A percentile compares a stretch with the other conserved stretches of the same genome.
phyloP scores from a whole-genome alignment of 2,329 filamentous ascomycete species.

The Hypoxylon sp. region DNA sequence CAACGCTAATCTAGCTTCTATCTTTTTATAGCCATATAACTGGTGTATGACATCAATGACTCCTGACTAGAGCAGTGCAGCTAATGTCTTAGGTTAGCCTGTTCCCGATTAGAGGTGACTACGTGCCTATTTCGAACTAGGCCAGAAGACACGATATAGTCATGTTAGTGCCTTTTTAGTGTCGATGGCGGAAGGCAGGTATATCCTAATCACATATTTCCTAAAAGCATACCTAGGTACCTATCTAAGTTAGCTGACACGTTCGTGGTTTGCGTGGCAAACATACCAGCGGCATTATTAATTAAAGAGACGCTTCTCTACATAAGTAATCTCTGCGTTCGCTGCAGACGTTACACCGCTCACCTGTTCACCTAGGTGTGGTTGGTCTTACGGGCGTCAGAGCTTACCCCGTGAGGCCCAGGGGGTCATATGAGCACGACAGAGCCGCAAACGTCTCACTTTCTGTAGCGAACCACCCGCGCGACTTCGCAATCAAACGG shows the following conservation, averaged over 20 bases:
- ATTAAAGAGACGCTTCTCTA: background rate
- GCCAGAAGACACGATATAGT: background rate
- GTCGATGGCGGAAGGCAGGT: background rate
- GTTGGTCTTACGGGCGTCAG: background rate
- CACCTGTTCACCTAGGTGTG: slow-evolving; percentile 7
- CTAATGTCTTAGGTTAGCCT: background rate
- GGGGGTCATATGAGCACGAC: slow-evolving; percentile 13
- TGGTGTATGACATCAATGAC: slow-evolving; percentile 17
- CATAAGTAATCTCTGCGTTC: background rate
- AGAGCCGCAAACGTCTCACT: slow-evolving; percentile 19
- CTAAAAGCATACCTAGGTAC: too few relatives aligned
- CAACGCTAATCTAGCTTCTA: slow-evolving; percentile 9
- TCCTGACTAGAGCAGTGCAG: slow-evolving; percentile 5
- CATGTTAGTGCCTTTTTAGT: background rate
- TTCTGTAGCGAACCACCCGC: slow-evolving; percentile 1
- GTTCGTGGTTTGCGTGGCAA: slow-evolving; percentile 10
- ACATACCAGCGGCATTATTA: background rate
- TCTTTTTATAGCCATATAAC: background rate
- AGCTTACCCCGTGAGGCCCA: slow-evolving; percentile 4
- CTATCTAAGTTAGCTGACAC: too few relatives aligned
- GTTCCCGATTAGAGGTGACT: background rate
- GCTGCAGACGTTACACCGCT: background rate
- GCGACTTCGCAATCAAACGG: background rate
- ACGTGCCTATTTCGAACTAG: background rate
- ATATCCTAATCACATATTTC: background rate